phyloP scores from a whole-genome alignment of 2,329 filamentous ascomycete species.

The Pseudofabraea citricarpa region DNA sequence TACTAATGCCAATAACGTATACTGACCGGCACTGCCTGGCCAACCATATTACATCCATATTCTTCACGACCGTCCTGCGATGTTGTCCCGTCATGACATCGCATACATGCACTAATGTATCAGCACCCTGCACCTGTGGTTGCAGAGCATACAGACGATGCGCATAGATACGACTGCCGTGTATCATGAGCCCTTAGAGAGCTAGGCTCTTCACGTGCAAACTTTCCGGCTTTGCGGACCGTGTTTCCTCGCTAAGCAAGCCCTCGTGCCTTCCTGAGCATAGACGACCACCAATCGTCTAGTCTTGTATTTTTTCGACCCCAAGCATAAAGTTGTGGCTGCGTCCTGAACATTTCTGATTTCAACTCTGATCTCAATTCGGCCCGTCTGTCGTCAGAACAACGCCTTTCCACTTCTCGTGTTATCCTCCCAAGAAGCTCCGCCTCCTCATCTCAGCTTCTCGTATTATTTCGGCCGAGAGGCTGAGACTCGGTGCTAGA shows the following conservation, averaged over 20 bases:
- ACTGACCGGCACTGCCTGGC: too few relatives aligned
- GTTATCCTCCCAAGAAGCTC: constrained; percentile 47
- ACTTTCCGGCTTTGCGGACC: not conserved
- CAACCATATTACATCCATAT: too few relatives aligned
- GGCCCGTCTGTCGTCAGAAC: not conserved
- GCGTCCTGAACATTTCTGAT: not conserved
- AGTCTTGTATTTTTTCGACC: not conserved
- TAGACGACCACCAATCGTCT: not conserved
- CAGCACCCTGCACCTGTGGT: too few relatives aligned
- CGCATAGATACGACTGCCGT: not conserved
- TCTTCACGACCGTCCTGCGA: too few relatives aligned
- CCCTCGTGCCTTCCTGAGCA: not conserved
- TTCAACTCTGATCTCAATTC: not conserved
- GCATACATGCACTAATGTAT: too few relatives aligned
- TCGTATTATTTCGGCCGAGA: constrained; percentile 76
- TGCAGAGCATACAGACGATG: not conserved
- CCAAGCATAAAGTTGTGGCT: not conserved
- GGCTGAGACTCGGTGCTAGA: constrained; percentile 68
- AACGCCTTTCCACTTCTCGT: not conserved
- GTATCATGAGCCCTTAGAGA: not conserved
- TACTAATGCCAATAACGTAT: too few relatives aligned
- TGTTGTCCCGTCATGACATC: too few relatives aligned
- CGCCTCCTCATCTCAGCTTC: constrained; percentile 70
- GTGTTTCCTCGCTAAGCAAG: not conserved
- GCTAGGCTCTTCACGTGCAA: not conserved